Conservation (phyloP, 2,329 filamentous ascomycete genomes). For the Cladosporium colombiae region DNA sequence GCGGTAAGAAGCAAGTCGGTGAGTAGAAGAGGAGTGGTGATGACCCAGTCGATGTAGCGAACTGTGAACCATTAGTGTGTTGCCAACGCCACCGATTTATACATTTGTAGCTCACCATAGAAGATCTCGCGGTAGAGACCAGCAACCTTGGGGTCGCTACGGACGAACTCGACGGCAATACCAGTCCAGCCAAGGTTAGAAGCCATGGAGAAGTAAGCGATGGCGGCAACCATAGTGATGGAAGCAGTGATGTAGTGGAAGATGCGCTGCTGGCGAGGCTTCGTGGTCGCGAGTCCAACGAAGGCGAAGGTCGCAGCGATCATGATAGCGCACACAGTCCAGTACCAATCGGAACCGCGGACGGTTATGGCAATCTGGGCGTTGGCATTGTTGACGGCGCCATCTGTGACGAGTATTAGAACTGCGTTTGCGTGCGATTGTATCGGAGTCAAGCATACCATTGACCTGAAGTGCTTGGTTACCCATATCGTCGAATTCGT, state of each 20-base stretch:
- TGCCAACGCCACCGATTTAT: no score
- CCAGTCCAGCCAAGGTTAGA: conserved; percentile 65
- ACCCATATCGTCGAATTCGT: conserved; percentile 19
- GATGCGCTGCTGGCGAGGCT: conserved; percentile 57
- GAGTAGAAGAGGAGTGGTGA: conserved; percentile 66
- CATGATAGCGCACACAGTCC: conserved; percentile 63
- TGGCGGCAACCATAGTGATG: conserved; percentile 60
- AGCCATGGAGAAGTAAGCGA: conserved; percentile 69
- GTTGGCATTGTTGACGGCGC: conserved; percentile 46
- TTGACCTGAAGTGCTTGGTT: conserved; percentile 54
- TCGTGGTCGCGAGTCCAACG: conserved; percentile 54
- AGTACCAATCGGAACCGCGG: conserved; percentile 63
- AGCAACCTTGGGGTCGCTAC: conserved; percentile 45
- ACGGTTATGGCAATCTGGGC: conserved; percentile 60
- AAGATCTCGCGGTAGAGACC: conserved; percentile 64
- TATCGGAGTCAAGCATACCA: conserved; percentile 26
- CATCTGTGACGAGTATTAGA: conserved; percentile 30
- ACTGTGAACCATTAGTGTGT: not conserved
- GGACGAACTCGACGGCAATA: conserved; percentile 62
- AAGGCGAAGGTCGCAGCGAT: conserved; percentile 55
- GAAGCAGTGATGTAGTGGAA: conserved; percentile 66
- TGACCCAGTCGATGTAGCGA: conserved; percentile 37
- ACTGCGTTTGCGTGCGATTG: no score
- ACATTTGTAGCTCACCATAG: conserved; percentile 59
- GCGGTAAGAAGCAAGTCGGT: conserved; percentile 64